These are phyloP conservation scores for Fragosphaeria purpurea DNA, from an alignment of 2,329 filamentous ascomycete species.

Conservation along the genomic window DNA sequence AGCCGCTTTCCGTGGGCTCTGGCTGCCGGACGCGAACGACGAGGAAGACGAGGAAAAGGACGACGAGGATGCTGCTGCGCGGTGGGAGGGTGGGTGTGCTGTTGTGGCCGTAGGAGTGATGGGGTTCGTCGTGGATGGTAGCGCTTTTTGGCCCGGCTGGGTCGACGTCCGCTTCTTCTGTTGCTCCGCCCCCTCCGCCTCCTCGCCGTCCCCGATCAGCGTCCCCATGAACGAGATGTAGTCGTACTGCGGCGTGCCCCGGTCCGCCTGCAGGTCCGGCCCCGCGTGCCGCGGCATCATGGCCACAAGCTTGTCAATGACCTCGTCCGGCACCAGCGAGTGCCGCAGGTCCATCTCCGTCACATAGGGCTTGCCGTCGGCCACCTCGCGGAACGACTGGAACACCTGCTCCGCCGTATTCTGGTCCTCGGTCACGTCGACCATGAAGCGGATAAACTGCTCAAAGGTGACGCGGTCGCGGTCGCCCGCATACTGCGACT, in stretches of 20 bases:
- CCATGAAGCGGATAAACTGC: slow-evolving; percentile 99
- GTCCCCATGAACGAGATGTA: slow-evolving; percentile 97
- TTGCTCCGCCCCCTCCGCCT: slow-evolving; percentile 1
- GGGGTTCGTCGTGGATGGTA: too few species aligned
- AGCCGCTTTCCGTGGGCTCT: neutral
- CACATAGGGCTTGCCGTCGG: slow-evolving; percentile 96
- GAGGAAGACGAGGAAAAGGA: neutral
- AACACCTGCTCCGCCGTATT: slow-evolving; percentile 98
- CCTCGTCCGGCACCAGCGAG: slow-evolving; percentile 88
- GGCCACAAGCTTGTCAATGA: slow-evolving; percentile 83
- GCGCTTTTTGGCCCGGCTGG: neutral
- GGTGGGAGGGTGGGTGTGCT: too few species aligned
- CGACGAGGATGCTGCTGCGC: too few species aligned
- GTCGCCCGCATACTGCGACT: neutral
- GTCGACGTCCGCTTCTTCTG: neutral
- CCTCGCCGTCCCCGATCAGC: slow-evolving; percentile 41
- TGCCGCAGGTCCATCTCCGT: slow-evolving; percentile 95
- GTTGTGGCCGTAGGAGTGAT: too few species aligned
- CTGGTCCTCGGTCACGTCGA: slow-evolving; percentile 96
- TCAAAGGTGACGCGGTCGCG: slow-evolving; percentile 84
- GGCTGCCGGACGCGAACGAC: slow-evolving; percentile 15
- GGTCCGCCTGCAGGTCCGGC: slow-evolving; percentile 74
- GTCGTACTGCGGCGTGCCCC: slow-evolving; percentile 80
- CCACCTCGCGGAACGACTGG: slow-evolving; percentile 94
- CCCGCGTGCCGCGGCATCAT: slow-evolving; percentile 80